phyloP scores from a whole-genome alignment of 768 basidiomycete species.

The Boletales sp. region DNA sequence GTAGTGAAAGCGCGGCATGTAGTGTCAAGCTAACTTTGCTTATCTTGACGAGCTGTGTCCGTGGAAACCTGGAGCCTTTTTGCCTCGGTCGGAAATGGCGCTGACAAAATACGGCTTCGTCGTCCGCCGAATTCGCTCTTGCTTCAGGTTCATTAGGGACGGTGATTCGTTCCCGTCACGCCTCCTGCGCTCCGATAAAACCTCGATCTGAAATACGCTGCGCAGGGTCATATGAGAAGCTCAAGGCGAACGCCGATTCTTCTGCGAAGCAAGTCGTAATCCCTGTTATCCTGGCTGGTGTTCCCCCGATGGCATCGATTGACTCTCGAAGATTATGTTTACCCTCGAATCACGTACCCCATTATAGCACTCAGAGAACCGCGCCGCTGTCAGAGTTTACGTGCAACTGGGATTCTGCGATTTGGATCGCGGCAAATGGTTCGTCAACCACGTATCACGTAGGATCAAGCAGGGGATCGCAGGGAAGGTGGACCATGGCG shows the following conservation, averaged over 20 bases:
- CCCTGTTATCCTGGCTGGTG: constrained; percentile 6
- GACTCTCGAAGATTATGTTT: constrained; percentile 15
- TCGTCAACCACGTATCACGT: constrained; percentile 1
- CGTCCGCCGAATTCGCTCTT: constrained; percentile 19
- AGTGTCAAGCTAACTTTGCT: too few species aligned
- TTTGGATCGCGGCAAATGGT: constrained; percentile 8
- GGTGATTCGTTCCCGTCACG: constrained; percentile 25
- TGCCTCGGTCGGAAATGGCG: constrained; percentile 6
- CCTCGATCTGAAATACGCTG: constrained; percentile 19
- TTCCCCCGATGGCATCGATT: constrained; percentile 32
- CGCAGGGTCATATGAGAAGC: constrained; percentile 18
- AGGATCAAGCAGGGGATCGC: constrained; percentile 15
- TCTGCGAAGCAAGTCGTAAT: constrained; percentile 16
- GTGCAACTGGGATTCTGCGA: constrained; percentile 14
- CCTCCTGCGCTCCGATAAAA: constrained; percentile 11
- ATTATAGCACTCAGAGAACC: constrained; percentile 15
- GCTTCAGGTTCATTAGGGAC: constrained; percentile 17
- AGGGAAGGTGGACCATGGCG: constrained; percentile 20
- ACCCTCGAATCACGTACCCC: constrained; percentile 29
- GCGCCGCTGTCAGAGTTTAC: constrained; percentile 30
- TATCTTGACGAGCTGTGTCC: neutral
- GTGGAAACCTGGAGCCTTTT: neutral
- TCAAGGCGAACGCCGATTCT: constrained; percentile 8
- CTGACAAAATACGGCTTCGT: constrained; percentile 4
- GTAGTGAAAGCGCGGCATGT: neutral